Evolutionary conservation across 176 grass and related monocot genomes (phyloP).

Genomic region (Tillandsia leiboldiana): DNA sequence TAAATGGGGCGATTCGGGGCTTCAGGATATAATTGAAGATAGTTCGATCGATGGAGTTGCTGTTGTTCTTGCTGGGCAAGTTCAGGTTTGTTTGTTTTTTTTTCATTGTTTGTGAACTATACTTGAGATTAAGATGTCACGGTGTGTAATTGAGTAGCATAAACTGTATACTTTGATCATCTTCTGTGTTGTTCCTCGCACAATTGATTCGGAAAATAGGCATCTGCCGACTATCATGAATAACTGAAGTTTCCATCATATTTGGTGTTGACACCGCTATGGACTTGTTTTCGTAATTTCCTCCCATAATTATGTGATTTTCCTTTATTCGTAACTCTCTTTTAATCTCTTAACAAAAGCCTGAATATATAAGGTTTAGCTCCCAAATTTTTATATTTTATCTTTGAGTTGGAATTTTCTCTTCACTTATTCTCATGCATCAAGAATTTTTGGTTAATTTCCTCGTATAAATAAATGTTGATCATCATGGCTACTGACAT

Average conservation of each 20-base stretch:
- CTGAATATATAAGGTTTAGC: not conserved
- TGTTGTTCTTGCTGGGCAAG: conserved; percentile 76
- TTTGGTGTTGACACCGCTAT: not conserved
- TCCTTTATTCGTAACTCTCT: not conserved
- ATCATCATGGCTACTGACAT: not conserved
- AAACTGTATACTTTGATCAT: not conserved
- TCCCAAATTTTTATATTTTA: not conserved
- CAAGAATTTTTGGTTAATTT: not conserved
- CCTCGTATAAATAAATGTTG: not conserved
- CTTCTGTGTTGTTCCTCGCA: not conserved
- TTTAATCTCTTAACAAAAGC: not conserved
- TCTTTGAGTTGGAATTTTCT: not conserved
- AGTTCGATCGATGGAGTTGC: conserved; percentile 58
- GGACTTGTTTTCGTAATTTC: not conserved
- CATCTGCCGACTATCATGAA: not conserved
- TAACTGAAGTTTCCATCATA: not conserved
- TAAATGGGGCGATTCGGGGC: conserved; percentile 81
- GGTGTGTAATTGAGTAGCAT: not conserved
- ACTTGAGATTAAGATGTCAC: not conserved
- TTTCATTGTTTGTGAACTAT: not conserved
- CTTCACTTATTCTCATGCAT: not conserved
- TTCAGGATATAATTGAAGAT: conserved; percentile 83
- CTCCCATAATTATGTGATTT: not conserved
- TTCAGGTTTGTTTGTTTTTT: conserved; percentile 46
- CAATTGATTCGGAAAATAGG: not conserved